These are phyloP conservation scores for Choricystis sp. DNA, from an alignment of 139 green algal genomes.

Conservation along the genomic window DNA sequence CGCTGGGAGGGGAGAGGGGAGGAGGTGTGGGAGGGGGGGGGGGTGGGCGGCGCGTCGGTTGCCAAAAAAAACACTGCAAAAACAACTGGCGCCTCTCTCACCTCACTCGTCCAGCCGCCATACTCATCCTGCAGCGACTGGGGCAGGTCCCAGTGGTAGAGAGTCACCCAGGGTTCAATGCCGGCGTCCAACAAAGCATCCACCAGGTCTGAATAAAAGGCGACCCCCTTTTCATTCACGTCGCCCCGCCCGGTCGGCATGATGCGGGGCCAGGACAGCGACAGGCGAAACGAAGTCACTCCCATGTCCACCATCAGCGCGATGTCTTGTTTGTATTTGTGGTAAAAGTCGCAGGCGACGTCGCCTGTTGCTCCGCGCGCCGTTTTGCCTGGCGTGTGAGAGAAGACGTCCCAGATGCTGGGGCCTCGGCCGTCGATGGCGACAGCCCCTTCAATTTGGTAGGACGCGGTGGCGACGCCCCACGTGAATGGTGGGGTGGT, in stretches of 20 bases:
- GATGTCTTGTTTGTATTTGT: constrained; percentile 25
- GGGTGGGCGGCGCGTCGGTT: not conserved
- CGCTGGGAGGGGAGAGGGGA: not conserved
- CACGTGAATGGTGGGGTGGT: not conserved
- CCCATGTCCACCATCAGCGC: constrained; percentile 23
- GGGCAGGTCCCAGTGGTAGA: constrained; percentile 38
- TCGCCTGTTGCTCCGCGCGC: constrained; percentile 15
- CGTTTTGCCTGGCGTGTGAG: constrained; percentile 14
- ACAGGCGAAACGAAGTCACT: constrained; percentile 25
- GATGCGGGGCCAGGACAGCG: constrained; percentile 28
- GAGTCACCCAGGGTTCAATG: constrained; percentile 31
- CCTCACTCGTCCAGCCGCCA: not conserved
- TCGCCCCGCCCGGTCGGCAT: constrained; percentile 13
- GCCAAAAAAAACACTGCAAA: too few species aligned
- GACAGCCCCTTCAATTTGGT: constrained; percentile 6
- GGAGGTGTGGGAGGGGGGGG: not conserved
- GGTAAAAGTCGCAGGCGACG: constrained; percentile 24
- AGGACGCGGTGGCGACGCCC: constrained; percentile 3
- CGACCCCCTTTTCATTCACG: constrained; percentile 7
- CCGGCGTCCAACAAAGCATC: constrained; percentile 20
- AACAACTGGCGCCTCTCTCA: not conserved
- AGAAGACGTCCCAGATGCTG: constrained; percentile 38
- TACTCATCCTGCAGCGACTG: constrained; percentile 13
- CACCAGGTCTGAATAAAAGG: constrained; percentile 29
- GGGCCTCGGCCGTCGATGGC: constrained; percentile 11